These are phyloP conservation scores for Pyricularia sp. DNA, from an alignment of 2,329 filamentous ascomycete species.

Conservation along the genomic window DNA sequence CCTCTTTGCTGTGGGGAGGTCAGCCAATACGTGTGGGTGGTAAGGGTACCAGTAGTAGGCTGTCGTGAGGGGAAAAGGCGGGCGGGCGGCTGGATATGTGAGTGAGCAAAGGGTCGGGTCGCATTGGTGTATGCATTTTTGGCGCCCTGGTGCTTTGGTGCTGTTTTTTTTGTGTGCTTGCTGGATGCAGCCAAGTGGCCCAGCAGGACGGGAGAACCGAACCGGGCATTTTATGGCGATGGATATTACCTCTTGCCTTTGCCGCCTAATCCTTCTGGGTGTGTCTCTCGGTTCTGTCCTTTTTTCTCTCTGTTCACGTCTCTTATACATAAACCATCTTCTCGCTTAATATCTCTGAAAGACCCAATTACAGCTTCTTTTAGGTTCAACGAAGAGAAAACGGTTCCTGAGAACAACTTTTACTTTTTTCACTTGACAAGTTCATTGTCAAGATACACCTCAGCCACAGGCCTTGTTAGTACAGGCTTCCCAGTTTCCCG, in stretches of 20 bases:
- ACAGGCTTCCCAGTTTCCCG: not conserved
- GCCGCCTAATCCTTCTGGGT: not conserved
- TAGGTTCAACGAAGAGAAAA: not conserved
- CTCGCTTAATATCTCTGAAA: not conserved
- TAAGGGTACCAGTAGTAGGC: not conserved
- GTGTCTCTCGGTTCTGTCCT: not conserved
- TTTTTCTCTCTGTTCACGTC: not conserved
- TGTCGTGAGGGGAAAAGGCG: not conserved
- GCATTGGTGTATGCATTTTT: not conserved
- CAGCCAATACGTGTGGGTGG: conserved; percentile 11
- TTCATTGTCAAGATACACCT: not conserved
- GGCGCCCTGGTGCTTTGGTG: not conserved
- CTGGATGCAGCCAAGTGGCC: not conserved
- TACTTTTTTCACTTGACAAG: not conserved
- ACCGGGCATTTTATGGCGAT: not conserved
- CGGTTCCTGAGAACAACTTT: not conserved
- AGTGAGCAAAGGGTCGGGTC: not conserved
- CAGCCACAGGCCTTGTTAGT: not conserved
- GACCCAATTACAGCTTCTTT: not conserved
- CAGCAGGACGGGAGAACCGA: not conserved
- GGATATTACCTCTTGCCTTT: not conserved
- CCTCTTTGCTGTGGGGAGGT: conserved; percentile 6
- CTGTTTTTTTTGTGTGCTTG: not conserved
- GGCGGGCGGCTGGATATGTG: conserved; percentile 16
- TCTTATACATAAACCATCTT: not conserved